Conservation (phyloP, 164 flowering plant genomes). For the Dillenia suffruticosa region DNA sequence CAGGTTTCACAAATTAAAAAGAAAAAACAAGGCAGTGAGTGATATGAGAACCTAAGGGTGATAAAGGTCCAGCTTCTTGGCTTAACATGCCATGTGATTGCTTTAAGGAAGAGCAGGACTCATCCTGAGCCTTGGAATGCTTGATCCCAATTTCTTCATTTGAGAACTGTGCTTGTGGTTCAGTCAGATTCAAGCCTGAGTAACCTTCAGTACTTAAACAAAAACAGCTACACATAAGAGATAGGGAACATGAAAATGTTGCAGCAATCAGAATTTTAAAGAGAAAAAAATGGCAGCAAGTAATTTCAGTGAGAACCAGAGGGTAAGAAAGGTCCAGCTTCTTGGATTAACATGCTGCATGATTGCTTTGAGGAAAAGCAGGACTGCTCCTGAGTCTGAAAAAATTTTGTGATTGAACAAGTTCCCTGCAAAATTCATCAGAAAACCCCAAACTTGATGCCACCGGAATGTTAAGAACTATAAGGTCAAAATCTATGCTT, state of each 20-base stretch:
- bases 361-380: constrained; percentile 23
- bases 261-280: constrained; percentile 3
- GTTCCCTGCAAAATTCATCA: constrained; percentile 43
- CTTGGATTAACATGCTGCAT: constrained; percentile 13
- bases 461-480: neutral
- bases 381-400: constrained; percentile 35
- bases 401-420: constrained; percentile 54
- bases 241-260: neutral
- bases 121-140: constrained; percentile 18
- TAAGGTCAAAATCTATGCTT: neutral
- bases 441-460: neutral
- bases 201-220: constrained; percentile 26
- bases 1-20: constrained; percentile 2
- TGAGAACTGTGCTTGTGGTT: constrained; percentile 2
- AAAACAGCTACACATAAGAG: constrained; percentile 1
- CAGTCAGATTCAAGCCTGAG: constrained; percentile 12
- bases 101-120: constrained; percentile 28
- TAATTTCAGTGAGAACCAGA: constrained; percentile 32
- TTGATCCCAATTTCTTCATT: constrained; percentile 11
- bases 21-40: neutral
- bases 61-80: constrained; percentile 18
- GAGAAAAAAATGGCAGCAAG: neutral
- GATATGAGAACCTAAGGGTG: constrained; percentile 40
- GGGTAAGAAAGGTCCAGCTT: constrained; percentile 22
- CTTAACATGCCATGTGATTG: constrained; percentile 11